Conservation (phyloP, 2,329 filamentous ascomycete genomes). For the Setomelanomma holmii region DNA sequence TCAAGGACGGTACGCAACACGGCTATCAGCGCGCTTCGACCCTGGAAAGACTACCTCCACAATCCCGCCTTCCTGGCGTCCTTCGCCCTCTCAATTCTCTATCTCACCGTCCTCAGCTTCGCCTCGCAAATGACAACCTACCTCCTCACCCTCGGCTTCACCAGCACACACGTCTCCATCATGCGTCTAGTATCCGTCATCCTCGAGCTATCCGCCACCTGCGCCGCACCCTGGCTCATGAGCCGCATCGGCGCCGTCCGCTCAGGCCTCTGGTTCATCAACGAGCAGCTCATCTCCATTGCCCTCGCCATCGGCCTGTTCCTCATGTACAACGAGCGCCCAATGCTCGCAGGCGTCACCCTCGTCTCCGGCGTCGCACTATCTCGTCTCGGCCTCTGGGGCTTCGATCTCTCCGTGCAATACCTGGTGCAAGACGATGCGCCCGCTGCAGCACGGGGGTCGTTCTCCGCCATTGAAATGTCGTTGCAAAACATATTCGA, state of each 20-base stretch:
- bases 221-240: constrained; percentile 65
- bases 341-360: constrained; percentile 31
- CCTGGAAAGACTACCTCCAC: constrained; percentile 54
- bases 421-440: constrained; percentile 56
- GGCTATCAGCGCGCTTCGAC: constrained; percentile 16
- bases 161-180: constrained; percentile 59
- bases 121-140: constrained; percentile 70
- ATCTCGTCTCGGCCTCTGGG: constrained; percentile 56
- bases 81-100: constrained; percentile 65
- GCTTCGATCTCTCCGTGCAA: constrained; percentile 57
- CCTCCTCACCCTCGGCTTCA: constrained; percentile 63
- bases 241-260: constrained; percentile 59
- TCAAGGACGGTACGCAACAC: too few species aligned
- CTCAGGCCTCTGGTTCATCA: constrained; percentile 74
- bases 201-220: constrained; percentile 68
- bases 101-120: constrained; percentile 58
- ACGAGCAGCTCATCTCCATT: constrained; percentile 69
- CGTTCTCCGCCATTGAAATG: constrained; percentile 73
- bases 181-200: constrained; percentile 61
- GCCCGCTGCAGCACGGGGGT: constrained; percentile 58
- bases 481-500: constrained; percentile 75
- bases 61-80: constrained; percentile 68
- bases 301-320: constrained; percentile 48
- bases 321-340: constrained; percentile 14
- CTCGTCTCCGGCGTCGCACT: constrained; percentile 51